Conservation (phyloP, 345 rosid species). For the Hypericum perforatum region DNA sequence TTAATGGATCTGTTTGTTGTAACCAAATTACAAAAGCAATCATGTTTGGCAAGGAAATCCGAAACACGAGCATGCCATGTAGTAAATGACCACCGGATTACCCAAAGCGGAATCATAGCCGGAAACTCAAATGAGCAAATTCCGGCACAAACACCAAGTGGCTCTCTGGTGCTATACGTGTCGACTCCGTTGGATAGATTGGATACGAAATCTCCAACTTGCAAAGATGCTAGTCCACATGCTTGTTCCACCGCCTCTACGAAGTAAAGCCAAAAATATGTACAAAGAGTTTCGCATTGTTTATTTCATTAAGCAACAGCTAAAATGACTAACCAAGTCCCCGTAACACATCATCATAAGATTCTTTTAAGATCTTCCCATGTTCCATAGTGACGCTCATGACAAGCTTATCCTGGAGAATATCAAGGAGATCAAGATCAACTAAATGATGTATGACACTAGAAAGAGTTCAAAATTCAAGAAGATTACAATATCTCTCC, state of each 20-base stretch:
- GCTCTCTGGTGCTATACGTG: conserved; percentile 32
- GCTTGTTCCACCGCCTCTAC: conserved; percentile 41
- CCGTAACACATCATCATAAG: conserved; percentile 25
- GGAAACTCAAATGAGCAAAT: conserved; percentile 32
- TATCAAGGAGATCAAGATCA: not conserved
- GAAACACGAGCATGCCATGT: not conserved
- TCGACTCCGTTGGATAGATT: conserved; percentile 35
- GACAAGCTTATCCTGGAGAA: conserved; percentile 28
- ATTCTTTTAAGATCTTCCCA: conserved; percentile 29
- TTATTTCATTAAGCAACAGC: not conserved
- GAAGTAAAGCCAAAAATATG: conserved; percentile 3
- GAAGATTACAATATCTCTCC: conserved; percentile 25
- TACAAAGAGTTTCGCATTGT: not conserved
- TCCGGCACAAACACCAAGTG: conserved; percentile 43
- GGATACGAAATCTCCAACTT: conserved; percentile 34
- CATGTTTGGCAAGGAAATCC: not conserved
- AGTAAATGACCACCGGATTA: conserved; percentile 14
- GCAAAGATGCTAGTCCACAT: conserved; percentile 35
- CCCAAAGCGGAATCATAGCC: conserved; percentile 32
- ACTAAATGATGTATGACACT: not conserved
- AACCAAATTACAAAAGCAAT: too few species aligned
- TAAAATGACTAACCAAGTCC: conserved; percentile 27
- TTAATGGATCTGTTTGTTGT: not conserved
- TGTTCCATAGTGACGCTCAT: conserved; percentile 30
- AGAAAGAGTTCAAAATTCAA: not conserved